Percentiles rank a stretch among this genome's conserved stretches.
Conservation (phyloP, 306 rosid genomes). For the Boehmeria nivea region DNA sequence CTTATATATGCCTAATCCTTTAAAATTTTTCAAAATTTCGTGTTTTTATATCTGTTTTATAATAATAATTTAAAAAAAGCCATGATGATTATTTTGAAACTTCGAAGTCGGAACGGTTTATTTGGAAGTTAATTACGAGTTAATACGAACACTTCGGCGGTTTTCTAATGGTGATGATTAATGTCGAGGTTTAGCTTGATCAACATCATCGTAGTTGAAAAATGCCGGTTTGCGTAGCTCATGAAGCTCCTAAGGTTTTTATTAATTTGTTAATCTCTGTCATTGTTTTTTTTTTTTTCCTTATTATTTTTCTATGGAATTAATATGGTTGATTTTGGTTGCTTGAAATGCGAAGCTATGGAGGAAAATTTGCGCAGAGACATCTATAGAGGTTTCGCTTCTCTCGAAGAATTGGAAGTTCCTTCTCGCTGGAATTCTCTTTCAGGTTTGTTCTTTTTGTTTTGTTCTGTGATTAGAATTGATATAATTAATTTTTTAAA, state of each 20-base stretch:
- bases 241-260: slow-evolving; percentile 34
- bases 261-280: background rate
- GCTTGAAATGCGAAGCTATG: slow-evolving; percentile 46
- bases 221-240: slow-evolving; percentile 30
- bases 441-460: slow-evolving; percentile 46
- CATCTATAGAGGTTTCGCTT: slow-evolving; percentile 50
- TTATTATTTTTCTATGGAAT: background rate
- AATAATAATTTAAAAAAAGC: too few species aligned
- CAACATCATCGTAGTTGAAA: background rate
- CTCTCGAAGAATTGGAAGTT: slow-evolving; percentile 78
- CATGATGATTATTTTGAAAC: slow-evolving; percentile 1
- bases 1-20: too few species aligned
- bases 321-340: background rate
- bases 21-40: too few species aligned
- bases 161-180: slow-evolving; percentile 23
- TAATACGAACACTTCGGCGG: background rate
- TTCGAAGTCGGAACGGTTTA: slow-evolving; percentile 6
- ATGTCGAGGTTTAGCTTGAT: slow-evolving; percentile 25
- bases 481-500: background rate
- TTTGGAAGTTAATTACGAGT: slow-evolving; percentile 3
- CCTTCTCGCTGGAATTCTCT: slow-evolving; percentile 64
- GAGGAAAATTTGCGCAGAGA: slow-evolving; percentile 73
- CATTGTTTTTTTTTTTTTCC: background rate
- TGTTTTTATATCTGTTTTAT: too few species aligned
- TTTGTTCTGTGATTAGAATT: background rate